Evolutionary conservation across 129 eudicot species (phyloP).

Genomic region (Pseudognaphalium luteoalbum): DNA sequence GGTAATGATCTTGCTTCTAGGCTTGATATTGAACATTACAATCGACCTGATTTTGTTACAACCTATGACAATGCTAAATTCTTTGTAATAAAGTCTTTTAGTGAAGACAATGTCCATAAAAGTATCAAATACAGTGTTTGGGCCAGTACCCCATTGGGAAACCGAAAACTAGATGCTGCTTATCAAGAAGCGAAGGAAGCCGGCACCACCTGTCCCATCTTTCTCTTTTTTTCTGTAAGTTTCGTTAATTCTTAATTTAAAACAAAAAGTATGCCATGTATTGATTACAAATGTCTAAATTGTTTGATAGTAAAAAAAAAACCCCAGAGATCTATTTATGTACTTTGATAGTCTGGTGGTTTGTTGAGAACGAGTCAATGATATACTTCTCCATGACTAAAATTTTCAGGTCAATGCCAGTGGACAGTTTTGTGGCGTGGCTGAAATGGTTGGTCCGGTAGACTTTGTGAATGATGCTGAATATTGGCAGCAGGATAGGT

Average conservation of each 20-base stretch:
- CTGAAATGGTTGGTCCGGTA: constrained; percentile 90
- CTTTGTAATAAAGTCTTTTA: constrained; percentile 91
- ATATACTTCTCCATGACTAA: neutral
- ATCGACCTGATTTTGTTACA: constrained; percentile 65
- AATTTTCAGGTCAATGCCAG: constrained; percentile 78
- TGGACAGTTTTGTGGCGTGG: constrained; percentile 95
- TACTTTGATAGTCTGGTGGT: neutral
- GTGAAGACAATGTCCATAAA: constrained; percentile 92
- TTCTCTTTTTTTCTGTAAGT: constrained; percentile 87
- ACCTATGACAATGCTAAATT: constrained; percentile 68
- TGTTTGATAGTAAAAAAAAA: neutral
- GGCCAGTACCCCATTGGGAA: constrained; percentile 96
- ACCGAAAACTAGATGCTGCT: constrained; percentile 87
- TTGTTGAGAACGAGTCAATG: neutral
- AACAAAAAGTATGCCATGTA: neutral
- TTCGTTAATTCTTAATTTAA: neutral
- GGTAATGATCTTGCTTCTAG: constrained; percentile 52
- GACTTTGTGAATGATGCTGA: constrained; percentile 88
- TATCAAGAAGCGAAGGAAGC: constrained; percentile 72
- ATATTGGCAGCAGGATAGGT: constrained; percentile 95
- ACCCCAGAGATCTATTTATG: neutral
- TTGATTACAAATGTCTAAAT: neutral
- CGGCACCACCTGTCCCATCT: constrained; percentile 58
- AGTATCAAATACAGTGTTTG: constrained; percentile 85
- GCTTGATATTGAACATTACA: constrained; percentile 44